These are phyloP conservation scores for Arachis monticola DNA, from an alignment of 331 rosid genomes.

Conservation along the genomic window DNA sequence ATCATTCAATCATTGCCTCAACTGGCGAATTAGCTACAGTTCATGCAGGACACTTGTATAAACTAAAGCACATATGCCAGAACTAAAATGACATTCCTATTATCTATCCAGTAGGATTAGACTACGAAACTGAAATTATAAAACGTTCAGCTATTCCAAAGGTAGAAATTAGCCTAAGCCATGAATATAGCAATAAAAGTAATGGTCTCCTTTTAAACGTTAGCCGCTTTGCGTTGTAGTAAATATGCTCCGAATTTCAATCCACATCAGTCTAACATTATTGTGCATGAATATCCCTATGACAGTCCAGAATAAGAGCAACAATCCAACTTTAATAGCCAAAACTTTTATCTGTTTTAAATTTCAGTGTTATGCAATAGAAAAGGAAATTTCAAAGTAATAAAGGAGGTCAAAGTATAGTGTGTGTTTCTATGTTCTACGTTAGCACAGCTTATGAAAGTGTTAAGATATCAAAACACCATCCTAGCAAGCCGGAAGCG, in stretches of 20 bases:
- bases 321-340: slow-evolving; percentile 11
- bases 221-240: slow-evolving; percentile 6
- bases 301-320: slow-evolving; percentile 8
- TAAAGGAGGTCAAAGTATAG: slow-evolving; percentile 16
- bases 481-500: slow-evolving; percentile 29
- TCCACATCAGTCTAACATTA: slow-evolving; percentile 5
- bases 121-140: slow-evolving; percentile 18
- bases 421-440: background rate
- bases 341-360: slow-evolving; percentile 10
- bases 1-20: background rate
- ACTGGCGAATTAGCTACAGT: slow-evolving; percentile 5
- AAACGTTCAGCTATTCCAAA: slow-evolving; percentile 14
- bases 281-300: background rate
- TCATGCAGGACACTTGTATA: background rate
- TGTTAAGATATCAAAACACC: slow-evolving; percentile 21
- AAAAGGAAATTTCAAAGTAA: no score
- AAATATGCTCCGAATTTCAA: slow-evolving; percentile 24
- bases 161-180: background rate
- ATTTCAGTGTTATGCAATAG: background rate
- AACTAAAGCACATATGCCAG: background rate
- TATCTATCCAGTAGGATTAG: background rate
- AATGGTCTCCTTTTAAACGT: background rate
- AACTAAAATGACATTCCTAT: background rate
- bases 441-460: background rate
- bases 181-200: slow-evolving; percentile 5